Base-by-base conservation (phyloP, 2,329 filamentous ascomycete species). In the Colletotrichum eleusines region DNA sequence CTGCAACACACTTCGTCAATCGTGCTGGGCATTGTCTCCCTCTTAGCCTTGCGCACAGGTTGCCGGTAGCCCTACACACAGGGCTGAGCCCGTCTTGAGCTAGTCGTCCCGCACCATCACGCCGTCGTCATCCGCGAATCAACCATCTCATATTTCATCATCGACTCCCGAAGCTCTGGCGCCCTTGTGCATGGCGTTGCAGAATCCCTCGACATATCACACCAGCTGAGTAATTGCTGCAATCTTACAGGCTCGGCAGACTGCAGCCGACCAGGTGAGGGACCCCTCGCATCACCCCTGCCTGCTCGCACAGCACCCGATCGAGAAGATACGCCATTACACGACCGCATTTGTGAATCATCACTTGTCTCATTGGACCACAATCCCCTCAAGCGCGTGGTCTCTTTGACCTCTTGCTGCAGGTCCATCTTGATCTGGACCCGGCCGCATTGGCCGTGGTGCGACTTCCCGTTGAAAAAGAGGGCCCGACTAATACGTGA, bases 191-290 rank as follows among this genome's bases (percentile, higher is more conserved):
- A 62, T 51, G n/a, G 42, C 66, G 51, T 42, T 72, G 62, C 44
- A 59, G 53, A 66, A 58, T 67, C 28, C 8, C 46, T 70, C 40
- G 42, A 67, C 60, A 58, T 51, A 59, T 42, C n/a, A 26, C 58
- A 40, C 23, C 46, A 35, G 76, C 76, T 77, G 74, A 75, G 74
- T 76, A 77, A 77, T 76, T 74, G 63, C 73, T 71, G 71, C 70
- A 48, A 61, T 73, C 74, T 76, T 66, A 77, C 63, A 77, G 76
- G 76, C 57, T 55, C 69, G 57, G 60, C 35, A 54, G 26, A 57
- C 71, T 42, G 42, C 60, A 68, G 42, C 61, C 64, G 63, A 64
- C 60, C 68, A 59, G 53, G 67, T 68, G 66, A 51, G 55, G 55
- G 28, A 11, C 67, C 69, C 68, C 53, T 63, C 64, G 64, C 64